Conservation (phyloP, 225 moss, liverwort and hornwort species). For the Takakia lepidozioides region DNA sequence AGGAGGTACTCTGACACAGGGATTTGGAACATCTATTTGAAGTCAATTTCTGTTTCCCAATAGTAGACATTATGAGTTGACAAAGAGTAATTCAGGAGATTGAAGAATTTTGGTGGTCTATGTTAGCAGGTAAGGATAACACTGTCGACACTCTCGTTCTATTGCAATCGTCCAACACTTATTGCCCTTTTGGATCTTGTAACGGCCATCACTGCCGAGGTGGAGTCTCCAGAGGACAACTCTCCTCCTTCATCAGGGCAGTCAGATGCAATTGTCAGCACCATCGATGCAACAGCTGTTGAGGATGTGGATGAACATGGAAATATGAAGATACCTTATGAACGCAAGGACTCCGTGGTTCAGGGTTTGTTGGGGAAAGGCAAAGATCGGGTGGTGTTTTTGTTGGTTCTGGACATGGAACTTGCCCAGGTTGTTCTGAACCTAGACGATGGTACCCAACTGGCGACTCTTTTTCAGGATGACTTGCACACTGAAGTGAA, state of each 20-base stretch:
- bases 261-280: constrained; percentile 56
- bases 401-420: constrained; percentile 69
- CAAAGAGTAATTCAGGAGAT: no score
- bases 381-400: constrained; percentile 69
- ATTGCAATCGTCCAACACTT: constrained; percentile 81
- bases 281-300: constrained; percentile 64
- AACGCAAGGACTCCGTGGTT: constrained; percentile 66
- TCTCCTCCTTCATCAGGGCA: no score
- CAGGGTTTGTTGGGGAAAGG: constrained; percentile 80
- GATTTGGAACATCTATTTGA: no score
- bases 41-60: no score
- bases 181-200: constrained; percentile 71
- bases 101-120: no score
- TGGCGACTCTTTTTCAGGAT: constrained; percentile 70
- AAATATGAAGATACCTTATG: constrained; percentile 25
- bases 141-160: constrained; percentile 81
- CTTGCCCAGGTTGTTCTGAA: constrained; percentile 80
- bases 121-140: constrained; percentile 65
- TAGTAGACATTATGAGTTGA: no score
- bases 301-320: constrained; percentile 45
- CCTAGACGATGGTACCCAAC: constrained; percentile 72
- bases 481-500: constrained; percentile 77
- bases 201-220: constrained; percentile 71
- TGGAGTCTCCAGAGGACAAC: constrained; percentile 13
- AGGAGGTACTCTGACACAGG: constrained; percentile 41